phyloP scores from a whole-genome alignment of 129 eudicot species.

The Artemisia annua region DNA sequence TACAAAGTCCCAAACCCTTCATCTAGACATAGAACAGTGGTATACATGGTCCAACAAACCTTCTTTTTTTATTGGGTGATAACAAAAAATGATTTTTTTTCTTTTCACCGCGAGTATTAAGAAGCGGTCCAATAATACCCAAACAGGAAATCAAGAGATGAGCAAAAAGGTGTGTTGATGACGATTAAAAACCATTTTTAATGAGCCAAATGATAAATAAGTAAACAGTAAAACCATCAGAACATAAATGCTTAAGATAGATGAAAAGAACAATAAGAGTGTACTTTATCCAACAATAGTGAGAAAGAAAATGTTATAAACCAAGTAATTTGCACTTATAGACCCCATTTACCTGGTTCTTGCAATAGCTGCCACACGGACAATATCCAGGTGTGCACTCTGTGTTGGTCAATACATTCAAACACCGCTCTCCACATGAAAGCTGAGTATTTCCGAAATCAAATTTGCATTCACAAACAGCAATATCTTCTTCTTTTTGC shows the following conservation, averaged over 20 bases:
- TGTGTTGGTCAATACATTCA: conserved; percentile 88
- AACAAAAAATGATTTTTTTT: too few relatives aligned
- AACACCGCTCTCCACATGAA: conserved; percentile 90
- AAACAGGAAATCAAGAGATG: too few relatives aligned
- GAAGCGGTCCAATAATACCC: too few relatives aligned
- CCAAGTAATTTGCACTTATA: background rate
- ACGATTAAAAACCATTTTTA: too few relatives aligned
- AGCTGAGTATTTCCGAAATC: conserved; percentile 60
- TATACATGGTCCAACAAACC: too few relatives aligned
- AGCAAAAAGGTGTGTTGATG: too few relatives aligned
- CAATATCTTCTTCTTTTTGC: conserved; percentile 83
- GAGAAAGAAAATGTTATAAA: background rate
- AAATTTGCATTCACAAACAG: conserved; percentile 81
- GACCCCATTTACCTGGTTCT: conserved; percentile 51
- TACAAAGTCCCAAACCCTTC: background rate
- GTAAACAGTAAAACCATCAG: too few relatives aligned
- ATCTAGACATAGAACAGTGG: background rate
- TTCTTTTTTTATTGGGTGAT: too few relatives aligned
- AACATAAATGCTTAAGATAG: too few relatives aligned
- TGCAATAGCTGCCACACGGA: conserved; percentile 73
- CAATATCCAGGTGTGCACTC: conserved; percentile 92
- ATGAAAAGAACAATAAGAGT: too few relatives aligned
- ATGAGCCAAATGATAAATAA: too few relatives aligned
- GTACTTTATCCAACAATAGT: background rate
- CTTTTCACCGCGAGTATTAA: too few relatives aligned